Conservation (phyloP, 2,329 filamentous ascomycete genomes). For the Colletotrichum melonis region DNA sequence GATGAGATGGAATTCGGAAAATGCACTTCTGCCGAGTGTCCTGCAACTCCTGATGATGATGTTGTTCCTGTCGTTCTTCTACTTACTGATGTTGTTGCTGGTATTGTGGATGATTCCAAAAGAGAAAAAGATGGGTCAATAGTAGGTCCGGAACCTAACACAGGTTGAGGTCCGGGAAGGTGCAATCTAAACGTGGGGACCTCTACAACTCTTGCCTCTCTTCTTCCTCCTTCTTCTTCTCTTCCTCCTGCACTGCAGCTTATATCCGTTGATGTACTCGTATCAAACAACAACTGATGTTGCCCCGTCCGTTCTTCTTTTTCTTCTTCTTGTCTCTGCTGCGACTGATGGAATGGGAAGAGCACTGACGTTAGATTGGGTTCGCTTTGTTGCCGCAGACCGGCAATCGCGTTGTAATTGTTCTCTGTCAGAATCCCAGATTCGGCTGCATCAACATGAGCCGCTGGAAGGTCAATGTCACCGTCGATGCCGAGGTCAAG, state of each 20-base stretch:
- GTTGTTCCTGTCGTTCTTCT: not conserved
- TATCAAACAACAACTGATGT: not conserved
- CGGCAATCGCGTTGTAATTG: not conserved
- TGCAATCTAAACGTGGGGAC: not conserved
- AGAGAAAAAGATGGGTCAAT: constrained; percentile 10
- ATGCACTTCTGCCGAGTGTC: constrained; percentile 10
- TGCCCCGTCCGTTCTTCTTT: not conserved
- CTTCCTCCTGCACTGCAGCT: not conserved
- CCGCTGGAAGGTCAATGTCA: not conserved
- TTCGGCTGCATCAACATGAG: not conserved
- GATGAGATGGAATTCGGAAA: constrained; percentile 18
- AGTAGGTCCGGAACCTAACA: not conserved
- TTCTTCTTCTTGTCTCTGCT: not conserved
- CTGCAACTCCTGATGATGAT: not conserved
- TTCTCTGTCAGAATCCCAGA: constrained; percentile 12
- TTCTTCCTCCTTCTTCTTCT: not conserved
- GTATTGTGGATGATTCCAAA: not conserved
- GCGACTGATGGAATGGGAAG: not conserved
- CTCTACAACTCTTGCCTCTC: not conserved
- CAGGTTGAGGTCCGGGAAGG: not conserved
- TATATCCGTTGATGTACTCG: not conserved
- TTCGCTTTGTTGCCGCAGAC: constrained; percentile 5
- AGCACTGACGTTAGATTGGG: constrained; percentile 7
- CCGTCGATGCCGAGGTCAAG: constrained; percentile 2
- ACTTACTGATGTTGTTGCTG: not conserved